Percentiles rank a stretch among this genome's conserved stretches.
Evolutionary conservation across 2,329 filamentous ascomycete species (phyloP).

Genomic region (Neopestalotiopsis sp.): DNA sequence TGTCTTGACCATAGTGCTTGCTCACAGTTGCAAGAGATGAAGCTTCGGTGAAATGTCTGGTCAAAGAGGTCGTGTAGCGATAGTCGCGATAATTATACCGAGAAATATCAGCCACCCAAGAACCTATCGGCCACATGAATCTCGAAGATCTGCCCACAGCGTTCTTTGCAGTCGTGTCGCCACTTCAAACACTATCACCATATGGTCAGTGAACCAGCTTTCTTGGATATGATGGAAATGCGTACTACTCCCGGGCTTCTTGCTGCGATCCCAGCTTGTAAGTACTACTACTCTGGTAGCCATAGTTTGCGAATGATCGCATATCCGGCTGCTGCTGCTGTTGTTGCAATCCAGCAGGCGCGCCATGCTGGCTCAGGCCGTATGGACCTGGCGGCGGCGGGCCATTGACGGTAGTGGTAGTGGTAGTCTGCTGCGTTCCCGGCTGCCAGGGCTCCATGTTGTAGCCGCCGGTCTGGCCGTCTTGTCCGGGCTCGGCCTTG

Average conservation of each 20-base stretch:
- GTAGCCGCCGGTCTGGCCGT: conserved; percentile 25
- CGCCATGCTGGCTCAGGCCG: background rate
- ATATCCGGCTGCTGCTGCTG: conserved; percentile 10
- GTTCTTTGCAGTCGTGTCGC: no score
- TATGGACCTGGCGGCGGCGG: background rate
- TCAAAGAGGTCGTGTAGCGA: no score
- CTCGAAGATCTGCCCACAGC: no score
- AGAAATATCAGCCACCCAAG: no score
- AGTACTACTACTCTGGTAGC: background rate
- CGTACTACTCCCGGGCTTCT: conserved; percentile 15
- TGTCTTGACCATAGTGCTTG: background rate
- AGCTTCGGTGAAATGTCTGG: no score
- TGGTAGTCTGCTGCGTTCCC: conserved; percentile 9
- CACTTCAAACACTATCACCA: no score
- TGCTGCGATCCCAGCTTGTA: conserved; percentile 17
- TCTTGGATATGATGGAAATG: background rate
- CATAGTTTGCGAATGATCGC: conserved; percentile 4
- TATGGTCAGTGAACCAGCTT: background rate
- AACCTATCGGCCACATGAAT: no score
- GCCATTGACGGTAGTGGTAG: background rate
- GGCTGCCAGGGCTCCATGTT: conserved; percentile 33
- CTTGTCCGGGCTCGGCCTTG: conserved; percentile 30
- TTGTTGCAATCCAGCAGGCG: background rate
- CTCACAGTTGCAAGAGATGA: no score
- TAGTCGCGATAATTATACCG: no score